A percentile compares a stretch with the other conserved stretches of the same genome.
Evolutionary conservation across 768 basidiomycete species (phyloP).

Genomic region (Chalciporus sphaerocephalus): DNA sequence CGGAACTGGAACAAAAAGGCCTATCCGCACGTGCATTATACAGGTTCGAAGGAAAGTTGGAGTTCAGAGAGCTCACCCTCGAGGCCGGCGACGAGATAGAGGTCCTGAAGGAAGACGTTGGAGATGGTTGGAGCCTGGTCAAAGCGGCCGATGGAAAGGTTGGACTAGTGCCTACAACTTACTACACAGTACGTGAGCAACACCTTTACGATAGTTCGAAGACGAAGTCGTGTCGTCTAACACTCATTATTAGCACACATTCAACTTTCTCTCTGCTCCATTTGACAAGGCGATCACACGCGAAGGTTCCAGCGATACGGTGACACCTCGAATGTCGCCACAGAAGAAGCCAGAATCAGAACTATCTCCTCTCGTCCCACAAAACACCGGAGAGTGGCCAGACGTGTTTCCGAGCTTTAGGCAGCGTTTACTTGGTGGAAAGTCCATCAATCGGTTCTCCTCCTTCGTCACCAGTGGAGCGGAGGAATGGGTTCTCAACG

Average conservation of each 20-base stretch:
- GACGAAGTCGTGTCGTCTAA: background rate
- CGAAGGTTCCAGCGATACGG: conserved; percentile 41
- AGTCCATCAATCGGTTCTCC: conserved; percentile 79
- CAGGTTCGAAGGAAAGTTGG: conserved; percentile 68
- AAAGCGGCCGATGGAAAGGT: conserved; percentile 52
- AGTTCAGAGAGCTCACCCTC: conserved; percentile 68
- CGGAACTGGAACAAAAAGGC: conserved; percentile 34
- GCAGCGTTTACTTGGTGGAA: conserved; percentile 69
- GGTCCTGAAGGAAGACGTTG: conserved; percentile 65
- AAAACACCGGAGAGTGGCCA: conserved; percentile 68
- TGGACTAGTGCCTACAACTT: conserved; percentile 64
- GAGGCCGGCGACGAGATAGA: conserved; percentile 67
- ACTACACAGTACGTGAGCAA: conserved; percentile 58
- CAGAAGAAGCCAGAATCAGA: conserved; percentile 20
- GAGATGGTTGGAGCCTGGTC: conserved; percentile 80
- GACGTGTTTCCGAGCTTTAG: conserved; percentile 60
- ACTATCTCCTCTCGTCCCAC: conserved; percentile 48
- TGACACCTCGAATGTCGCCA: conserved; percentile 46
- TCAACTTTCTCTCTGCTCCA: conserved; percentile 54
- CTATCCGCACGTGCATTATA: conserved; percentile 66
- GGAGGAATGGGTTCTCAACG: conserved; percentile 77
- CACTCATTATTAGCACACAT: conserved; percentile 50
- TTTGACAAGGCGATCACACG: conserved; percentile 24
- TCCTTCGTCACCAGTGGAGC: conserved; percentile 84
- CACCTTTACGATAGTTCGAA: background rate